These are phyloP conservation scores for Globisporangium paddicum DNA, from an alignment of 352 stramenopile genomes.

Conservation along the genomic window DNA sequence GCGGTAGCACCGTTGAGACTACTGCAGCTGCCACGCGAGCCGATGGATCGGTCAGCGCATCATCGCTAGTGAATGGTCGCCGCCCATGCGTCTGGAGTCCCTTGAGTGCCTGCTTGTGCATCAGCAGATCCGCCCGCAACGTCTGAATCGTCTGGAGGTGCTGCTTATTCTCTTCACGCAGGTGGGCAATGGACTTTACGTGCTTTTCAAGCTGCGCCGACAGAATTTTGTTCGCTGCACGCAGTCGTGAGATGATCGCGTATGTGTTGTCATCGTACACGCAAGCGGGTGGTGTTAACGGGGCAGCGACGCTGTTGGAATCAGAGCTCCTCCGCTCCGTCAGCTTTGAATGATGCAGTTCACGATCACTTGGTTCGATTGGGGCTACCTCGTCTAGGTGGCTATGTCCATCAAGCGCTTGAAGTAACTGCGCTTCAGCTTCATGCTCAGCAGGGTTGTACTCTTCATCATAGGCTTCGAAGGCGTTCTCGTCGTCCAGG, in stretches of 20 bases:
- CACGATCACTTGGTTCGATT: not conserved
- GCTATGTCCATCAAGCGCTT: not conserved
- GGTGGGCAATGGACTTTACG: slow-evolving; percentile 29
- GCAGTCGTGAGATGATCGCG: slow-evolving; percentile 40
- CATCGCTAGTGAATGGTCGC: not conserved
- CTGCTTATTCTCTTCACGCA: slow-evolving; percentile 55
- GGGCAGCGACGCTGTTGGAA: not conserved
- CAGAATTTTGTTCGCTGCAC: slow-evolving; percentile 43
- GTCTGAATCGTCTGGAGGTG: slow-evolving; percentile 31
- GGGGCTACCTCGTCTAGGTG: no score
- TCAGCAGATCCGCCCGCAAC: slow-evolving; percentile 34
- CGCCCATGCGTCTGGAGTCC: slow-evolving; percentile 14
- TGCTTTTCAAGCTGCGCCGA: slow-evolving; percentile 44
- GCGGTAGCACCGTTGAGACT: not conserved
- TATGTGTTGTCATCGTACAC: slow-evolving; percentile 59
- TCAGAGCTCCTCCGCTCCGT: not conserved
- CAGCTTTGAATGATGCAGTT: not conserved
- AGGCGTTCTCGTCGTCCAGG: slow-evolving; percentile 26
- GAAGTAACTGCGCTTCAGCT: not conserved
- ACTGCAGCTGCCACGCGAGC: not conserved
- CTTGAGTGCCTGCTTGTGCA: slow-evolving; percentile 50
- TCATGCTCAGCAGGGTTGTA: not conserved
- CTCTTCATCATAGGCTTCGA: slow-evolving; percentile 32
- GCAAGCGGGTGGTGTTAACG: not conserved
- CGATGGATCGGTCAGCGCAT: not conserved